These are phyloP conservation scores for Hylodesmum podocarpum DNA, from an alignment of 306 rosid species.

Conservation along the genomic window DNA sequence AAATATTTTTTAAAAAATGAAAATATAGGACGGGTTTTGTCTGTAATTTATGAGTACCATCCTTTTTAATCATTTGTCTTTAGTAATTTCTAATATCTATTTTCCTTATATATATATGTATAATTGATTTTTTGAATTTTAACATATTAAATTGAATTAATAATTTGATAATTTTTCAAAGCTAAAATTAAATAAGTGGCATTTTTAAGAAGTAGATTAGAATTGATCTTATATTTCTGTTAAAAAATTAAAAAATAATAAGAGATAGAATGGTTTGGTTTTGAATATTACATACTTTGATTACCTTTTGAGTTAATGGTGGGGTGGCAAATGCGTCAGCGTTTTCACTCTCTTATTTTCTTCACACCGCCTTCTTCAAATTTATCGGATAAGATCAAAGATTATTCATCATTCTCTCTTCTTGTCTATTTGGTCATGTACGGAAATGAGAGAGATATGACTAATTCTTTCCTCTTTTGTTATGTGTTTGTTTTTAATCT, in stretches of 20 bases:
- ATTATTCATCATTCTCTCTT: not conserved
- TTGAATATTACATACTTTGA: constrained; percentile 58
- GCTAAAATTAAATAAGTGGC: too few relatives aligned
- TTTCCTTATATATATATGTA: too few relatives aligned
- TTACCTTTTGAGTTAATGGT: constrained; percentile 39
- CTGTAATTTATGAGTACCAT: too few relatives aligned
- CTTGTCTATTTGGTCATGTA: not conserved
- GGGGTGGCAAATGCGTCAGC: constrained; percentile 53
- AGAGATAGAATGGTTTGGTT: not conserved
- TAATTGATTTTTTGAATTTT: too few relatives aligned
- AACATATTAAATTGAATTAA: too few relatives aligned
- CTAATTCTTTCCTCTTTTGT: not conserved
- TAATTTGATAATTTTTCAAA: too few relatives aligned
- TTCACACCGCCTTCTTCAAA: not conserved
- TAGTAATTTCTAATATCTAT: too few relatives aligned
- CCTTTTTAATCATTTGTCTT: too few relatives aligned
- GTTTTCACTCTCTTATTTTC: not conserved
- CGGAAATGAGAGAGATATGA: not conserved
- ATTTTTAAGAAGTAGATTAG: not conserved
- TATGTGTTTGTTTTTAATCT: too few relatives aligned
- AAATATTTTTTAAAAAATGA: too few relatives aligned
- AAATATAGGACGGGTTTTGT: too few relatives aligned
- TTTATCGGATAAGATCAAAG: constrained; percentile 54
- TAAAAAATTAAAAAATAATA: not conserved
- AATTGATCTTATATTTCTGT: too few relatives aligned